Conservation (phyloP, 768 basidiomycete species). For the Serendipita sp. region DNA sequence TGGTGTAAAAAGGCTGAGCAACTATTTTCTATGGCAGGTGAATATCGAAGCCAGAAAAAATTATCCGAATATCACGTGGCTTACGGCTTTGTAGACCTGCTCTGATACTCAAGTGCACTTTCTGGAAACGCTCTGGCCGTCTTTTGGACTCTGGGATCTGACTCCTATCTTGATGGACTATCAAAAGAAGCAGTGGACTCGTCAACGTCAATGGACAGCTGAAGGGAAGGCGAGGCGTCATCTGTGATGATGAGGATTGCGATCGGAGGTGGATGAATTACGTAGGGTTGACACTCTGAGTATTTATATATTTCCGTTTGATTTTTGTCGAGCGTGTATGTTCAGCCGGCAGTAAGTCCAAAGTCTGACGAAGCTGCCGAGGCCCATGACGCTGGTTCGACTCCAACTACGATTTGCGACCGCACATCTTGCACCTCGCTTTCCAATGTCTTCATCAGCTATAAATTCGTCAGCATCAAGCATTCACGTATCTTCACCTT, state of each 20-base stretch:
- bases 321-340: no score
- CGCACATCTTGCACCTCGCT: neutral
- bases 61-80: neutral
- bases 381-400: no score
- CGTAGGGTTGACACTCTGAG: no score
- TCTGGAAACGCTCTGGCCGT: constrained; percentile 75
- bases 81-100: constrained; percentile 36
- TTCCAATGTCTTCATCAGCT: neutral
- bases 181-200: constrained; percentile 57
- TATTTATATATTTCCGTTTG: no score
- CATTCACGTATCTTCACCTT: no score
- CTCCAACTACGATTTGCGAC: no score
- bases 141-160: constrained; percentile 77
- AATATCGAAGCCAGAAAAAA: constrained; percentile 17
- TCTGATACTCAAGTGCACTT: constrained; percentile 83
- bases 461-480: neutral
- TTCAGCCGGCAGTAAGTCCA: no score
- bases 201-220: neutral
- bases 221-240: no score
- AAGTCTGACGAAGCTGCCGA: no score
- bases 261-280: no score
- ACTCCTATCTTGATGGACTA: constrained; percentile 77
- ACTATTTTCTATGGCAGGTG: constrained; percentile 95
- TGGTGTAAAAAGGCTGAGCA: constrained; percentile 75
- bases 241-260: neutral